A percentile compares a stretch with the other conserved stretches of the same genome.
Evolutionary conservation across 148 eudicot species (phyloP).

Genomic region (Salicornia ramosissima): DNA sequence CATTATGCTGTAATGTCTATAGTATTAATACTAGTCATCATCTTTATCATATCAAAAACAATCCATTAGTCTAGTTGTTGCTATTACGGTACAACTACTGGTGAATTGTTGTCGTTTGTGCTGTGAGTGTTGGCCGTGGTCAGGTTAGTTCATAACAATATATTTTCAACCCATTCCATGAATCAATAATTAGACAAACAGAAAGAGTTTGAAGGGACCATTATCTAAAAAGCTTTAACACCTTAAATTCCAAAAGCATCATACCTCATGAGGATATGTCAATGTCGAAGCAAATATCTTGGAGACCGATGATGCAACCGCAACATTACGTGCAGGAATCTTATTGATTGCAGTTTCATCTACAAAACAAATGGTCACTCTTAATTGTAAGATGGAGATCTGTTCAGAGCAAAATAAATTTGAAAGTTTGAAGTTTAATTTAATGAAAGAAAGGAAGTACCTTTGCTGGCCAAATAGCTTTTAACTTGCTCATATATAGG

Average conservation of each 20-base stretch:
- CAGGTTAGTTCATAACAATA: no score
- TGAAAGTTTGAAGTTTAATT: no score
- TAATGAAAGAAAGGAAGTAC: conserved; percentile 28
- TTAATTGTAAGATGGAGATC: neutral
- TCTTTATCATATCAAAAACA: no score
- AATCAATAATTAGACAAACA: neutral
- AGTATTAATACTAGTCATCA: no score
- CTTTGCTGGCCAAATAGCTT: conserved; percentile 66
- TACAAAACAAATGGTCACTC: conserved; percentile 20
- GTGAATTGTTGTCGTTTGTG: no score
- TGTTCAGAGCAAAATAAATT: neutral
- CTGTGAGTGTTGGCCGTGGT: no score
- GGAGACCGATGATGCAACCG: conserved; percentile 91
- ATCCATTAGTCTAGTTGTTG: no score
- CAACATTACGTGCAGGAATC: conserved; percentile 72
- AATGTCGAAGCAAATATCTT: conserved; percentile 92
- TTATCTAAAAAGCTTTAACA: neutral
- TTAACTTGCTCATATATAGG: conserved; percentile 87
- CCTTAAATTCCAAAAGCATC: neutral
- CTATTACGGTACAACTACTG: no score
- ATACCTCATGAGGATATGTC: conserved; percentile 99
- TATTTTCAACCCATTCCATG: neutral
- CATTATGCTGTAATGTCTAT: no score
- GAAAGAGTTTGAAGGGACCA: neutral
- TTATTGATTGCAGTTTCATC: conserved; percentile 64